phyloP scores from a whole-genome alignment of 352 stramenopile species.

The Thalassiosira hispida region DNA sequence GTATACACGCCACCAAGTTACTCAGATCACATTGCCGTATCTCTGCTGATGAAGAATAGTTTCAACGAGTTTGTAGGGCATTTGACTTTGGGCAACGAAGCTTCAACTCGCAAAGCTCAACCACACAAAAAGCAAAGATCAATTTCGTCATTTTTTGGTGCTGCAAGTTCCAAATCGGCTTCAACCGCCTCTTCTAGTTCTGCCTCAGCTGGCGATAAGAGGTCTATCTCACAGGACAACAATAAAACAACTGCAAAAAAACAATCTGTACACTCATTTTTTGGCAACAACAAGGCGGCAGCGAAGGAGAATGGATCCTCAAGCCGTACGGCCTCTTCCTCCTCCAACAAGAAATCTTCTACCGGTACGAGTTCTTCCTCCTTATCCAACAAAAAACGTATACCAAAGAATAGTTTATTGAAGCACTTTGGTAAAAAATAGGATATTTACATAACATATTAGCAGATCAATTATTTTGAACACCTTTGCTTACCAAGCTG shows the following conservation, averaged over 20 bases:
- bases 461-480: no score
- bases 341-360: constrained; percentile 1
- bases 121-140: constrained; percentile 81
- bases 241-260: constrained; percentile 7
- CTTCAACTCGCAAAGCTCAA: constrained; percentile 68
- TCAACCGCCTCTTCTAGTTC: constrained; percentile 5
- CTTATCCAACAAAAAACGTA: not conserved
- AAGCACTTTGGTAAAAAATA: constrained; percentile 28
- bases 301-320: not conserved
- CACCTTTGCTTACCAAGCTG: no score
- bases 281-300: not conserved
- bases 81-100: constrained; percentile 49
- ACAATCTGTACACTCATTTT: not conserved
- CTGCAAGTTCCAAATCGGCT: constrained; percentile 18
- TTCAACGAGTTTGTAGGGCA: constrained; percentile 22
- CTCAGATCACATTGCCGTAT: constrained; percentile 85
- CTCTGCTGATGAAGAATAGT: constrained; percentile 65
- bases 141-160: constrained; percentile 77
- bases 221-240: not conserved
- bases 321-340: not conserved
- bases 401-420: constrained; percentile 35
- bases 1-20: constrained; percentile 86
- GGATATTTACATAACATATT: not conserved
- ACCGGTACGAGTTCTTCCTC: not conserved
- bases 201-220: constrained; percentile 17